phyloP scores from a whole-genome alignment of 2,329 filamentous ascomycete genomes.

The Beauveria sp. region DNA sequence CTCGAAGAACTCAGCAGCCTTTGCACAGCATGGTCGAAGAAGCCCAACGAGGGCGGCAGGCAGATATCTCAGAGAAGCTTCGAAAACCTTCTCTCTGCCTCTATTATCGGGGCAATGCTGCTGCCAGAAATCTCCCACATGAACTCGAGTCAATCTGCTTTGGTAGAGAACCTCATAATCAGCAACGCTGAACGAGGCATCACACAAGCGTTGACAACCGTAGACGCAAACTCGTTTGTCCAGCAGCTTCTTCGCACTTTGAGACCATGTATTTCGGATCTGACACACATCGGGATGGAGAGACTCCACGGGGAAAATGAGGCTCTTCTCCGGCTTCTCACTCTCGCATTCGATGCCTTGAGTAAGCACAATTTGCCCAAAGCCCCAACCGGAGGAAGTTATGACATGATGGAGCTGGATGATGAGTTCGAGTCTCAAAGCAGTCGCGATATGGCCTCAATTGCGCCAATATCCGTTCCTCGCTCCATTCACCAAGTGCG shows the following conservation, averaged over 20 bases:
- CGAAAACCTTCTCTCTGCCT: conserved; percentile 43
- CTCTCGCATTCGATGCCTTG: conserved; percentile 27
- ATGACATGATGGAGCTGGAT: conserved; percentile 61
- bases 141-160: conserved; percentile 40
- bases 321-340: conserved; percentile 36
- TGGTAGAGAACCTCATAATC: conserved; percentile 37
- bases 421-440: conserved; percentile 55
- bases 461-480: conserved; percentile 34
- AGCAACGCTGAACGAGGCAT: conserved; percentile 34
- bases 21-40: conserved; percentile 40
- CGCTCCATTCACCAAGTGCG: conserved; percentile 36
- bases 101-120: conserved; percentile 37
- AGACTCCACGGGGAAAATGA: conserved; percentile 30
- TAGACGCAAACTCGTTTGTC: conserved; percentile 38
- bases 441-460: conserved; percentile 35
- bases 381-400: conserved; percentile 27
- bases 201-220: conserved; percentile 31
- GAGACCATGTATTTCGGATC: conserved; percentile 38
- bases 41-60: conserved; percentile 34
- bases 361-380: conserved; percentile 26
- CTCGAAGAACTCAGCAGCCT: conserved; percentile 40
- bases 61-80: conserved; percentile 47
- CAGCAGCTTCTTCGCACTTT: conserved; percentile 39
- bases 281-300: conserved; percentile 30
- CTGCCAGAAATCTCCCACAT: conserved; percentile 39